Evolutionary conservation across 164 flowering plant species (phyloP).

Genomic region (Cinnamomum micranthum): DNA sequence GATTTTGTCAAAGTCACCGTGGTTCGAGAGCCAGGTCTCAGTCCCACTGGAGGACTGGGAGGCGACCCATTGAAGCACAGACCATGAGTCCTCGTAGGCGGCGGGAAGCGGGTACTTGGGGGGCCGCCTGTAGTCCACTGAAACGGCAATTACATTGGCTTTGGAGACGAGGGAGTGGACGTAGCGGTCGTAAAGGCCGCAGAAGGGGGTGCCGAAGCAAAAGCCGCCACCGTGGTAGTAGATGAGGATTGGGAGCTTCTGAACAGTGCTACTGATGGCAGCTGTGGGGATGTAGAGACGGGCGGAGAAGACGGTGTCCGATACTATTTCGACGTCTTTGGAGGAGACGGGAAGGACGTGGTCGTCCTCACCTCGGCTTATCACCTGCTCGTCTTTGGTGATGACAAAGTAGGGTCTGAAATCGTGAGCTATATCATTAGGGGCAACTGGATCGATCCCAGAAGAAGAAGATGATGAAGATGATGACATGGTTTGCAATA

Average conservation of each 20-base stretch:
- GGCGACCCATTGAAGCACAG: slow-evolving; percentile 16
- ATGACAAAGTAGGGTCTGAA: slow-evolving; percentile 33
- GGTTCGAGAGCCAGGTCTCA: too few species aligned
- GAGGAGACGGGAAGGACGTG: slow-evolving; percentile 37
- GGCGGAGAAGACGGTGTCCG: slow-evolving; percentile 39
- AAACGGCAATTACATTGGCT: slow-evolving; percentile 32
- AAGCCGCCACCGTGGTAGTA: slow-evolving; percentile 23
- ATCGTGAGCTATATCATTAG: slow-evolving; percentile 24
- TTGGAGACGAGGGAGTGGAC: slow-evolving; percentile 31
- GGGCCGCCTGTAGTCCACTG: slow-evolving; percentile 47
- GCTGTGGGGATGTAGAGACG: slow-evolving; percentile 38
- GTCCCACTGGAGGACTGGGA: too few species aligned
- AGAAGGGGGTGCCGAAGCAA: slow-evolving; percentile 27
- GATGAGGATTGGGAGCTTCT: slow-evolving; percentile 41
- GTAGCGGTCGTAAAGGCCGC: slow-evolving; percentile 32
- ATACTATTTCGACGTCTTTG: slow-evolving; percentile 35
- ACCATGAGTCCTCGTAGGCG: slow-evolving; percentile 48
- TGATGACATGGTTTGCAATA: too few species aligned
- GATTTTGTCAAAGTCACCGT: slow-evolving; percentile 11
- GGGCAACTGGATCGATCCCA: neutral
- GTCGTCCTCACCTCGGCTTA: slow-evolving; percentile 29
- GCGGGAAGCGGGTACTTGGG: slow-evolving; percentile 45
- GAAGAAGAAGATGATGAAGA: neutral
- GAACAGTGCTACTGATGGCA: neutral
- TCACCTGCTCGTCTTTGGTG: slow-evolving; percentile 40